A percentile compares a stretch with the other conserved stretches of the same genome.
Evolutionary conservation across 345 rosid genomes (phyloP).

Genomic region (Populus pruinosa): DNA sequence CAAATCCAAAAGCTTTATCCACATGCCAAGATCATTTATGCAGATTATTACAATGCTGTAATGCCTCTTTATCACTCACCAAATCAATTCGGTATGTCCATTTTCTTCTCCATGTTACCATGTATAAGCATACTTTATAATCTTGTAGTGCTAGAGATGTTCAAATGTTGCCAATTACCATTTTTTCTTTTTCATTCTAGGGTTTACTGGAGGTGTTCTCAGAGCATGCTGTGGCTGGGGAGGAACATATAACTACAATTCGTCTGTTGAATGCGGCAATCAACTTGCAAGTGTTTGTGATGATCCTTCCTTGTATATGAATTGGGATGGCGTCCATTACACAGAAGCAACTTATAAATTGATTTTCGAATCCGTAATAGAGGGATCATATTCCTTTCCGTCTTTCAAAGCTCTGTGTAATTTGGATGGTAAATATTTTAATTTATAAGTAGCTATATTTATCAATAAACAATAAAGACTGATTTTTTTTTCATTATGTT

Average conservation of each 20-base stretch:
- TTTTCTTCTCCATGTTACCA: not conserved
- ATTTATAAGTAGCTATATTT: no score
- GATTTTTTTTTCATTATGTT: no score
- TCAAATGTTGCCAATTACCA: no score
- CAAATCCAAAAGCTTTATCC: slow-evolving; percentile 27
- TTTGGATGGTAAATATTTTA: no score
- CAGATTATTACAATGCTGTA: slow-evolving; percentile 51
- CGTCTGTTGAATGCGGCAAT: slow-evolving; percentile 22
- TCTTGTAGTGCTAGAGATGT: no score
- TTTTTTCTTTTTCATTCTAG: not conserved
- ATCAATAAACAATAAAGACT: not conserved
- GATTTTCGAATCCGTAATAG: slow-evolving; percentile 10
- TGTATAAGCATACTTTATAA: no score
- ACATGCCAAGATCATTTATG: slow-evolving; percentile 40
- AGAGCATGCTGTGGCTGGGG: slow-evolving; percentile 9
- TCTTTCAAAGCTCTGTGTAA: not conserved
- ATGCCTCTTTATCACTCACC: slow-evolving; percentile 39
- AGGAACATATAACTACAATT: slow-evolving; percentile 43
- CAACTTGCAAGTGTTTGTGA: slow-evolving; percentile 20
- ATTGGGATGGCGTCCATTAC: slow-evolving; percentile 52
- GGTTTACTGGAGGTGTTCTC: not conserved
- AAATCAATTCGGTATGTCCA: slow-evolving; percentile 30
- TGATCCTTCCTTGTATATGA: slow-evolving; percentile 34
- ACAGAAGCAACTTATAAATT: slow-evolving; percentile 28
- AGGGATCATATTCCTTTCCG: not conserved